Conservation (phyloP, 257 asterid genomes). For the Ajuga chamaepitys region DNA sequence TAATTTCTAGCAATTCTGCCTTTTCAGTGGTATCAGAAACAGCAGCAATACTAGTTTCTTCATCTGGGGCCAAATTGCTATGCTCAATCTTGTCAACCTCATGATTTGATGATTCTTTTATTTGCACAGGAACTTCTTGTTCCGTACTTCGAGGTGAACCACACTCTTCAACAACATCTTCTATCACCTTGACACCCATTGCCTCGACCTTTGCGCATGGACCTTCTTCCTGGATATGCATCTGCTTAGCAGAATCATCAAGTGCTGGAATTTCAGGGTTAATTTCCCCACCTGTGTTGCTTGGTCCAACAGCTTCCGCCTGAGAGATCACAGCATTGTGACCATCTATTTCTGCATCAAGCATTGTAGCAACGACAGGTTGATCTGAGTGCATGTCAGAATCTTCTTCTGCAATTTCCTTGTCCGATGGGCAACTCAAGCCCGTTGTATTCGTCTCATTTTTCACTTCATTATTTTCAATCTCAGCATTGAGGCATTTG, state of each 20-base stretch:
- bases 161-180: conserved; percentile 15
- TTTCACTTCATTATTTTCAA: conserved; percentile 14
- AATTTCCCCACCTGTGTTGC: conserved; percentile 19
- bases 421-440: conserved; percentile 13
- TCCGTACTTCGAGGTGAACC: conserved; percentile 14
- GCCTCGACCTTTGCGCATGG: conserved; percentile 19
- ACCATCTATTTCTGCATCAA: conserved; percentile 13
- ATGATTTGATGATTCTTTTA: conserved; percentile 12
- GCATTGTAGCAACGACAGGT: conserved; percentile 3
- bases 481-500: conserved; percentile 5
- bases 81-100: conserved; percentile 13
- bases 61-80: conserved; percentile 7
- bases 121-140: conserved; percentile 15
- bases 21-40: conserved; percentile 17
- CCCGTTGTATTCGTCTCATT: conserved; percentile 8
- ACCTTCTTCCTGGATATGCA: conserved; percentile 8
- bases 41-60: not conserved
- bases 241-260: conserved; percentile 14
- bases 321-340: conserved; percentile 18
- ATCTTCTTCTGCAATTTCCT: conserved; percentile 22
- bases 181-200: conserved; percentile 11
- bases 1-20: not conserved
- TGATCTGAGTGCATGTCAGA: conserved; percentile 8
- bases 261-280: conserved; percentile 19
- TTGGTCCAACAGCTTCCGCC: conserved; percentile 24